Percentiles rank a stretch among this genome's conserved stretches.
Evolutionary conservation across 1,139 yeast genomes (phyloP).

Genomic region (Maudiozyma humilis): DNA sequence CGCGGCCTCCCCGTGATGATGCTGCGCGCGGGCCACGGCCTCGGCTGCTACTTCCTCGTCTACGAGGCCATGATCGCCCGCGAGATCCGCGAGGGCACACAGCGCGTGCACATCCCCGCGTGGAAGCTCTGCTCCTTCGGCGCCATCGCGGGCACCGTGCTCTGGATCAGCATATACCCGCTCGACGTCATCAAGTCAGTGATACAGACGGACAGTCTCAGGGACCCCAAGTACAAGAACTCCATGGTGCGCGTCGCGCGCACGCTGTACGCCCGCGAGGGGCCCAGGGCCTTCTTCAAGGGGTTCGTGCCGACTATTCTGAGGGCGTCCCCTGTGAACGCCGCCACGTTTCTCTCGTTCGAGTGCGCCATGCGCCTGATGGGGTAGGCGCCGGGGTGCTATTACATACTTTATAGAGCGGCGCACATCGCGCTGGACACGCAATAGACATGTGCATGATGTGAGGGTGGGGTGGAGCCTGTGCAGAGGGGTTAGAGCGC

Average conservation of each 20-base stretch:
- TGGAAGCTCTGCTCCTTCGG: slow-evolving; percentile 78
- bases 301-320: slow-evolving; percentile 31
- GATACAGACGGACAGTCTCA: slow-evolving; percentile 73
- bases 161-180: slow-evolving; percentile 80
- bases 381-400: slow-evolving; percentile 19
- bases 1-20: slow-evolving; percentile 77
- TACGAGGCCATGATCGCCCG: slow-evolving; percentile 75
- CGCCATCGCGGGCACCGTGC: slow-evolving; percentile 75
- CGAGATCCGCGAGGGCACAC: slow-evolving; percentile 44
- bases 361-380: slow-evolving; percentile 72
- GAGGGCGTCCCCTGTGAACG: slow-evolving; percentile 67
- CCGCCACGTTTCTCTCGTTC: slow-evolving; percentile 88
- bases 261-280: slow-evolving; percentile 34
- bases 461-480: too few species aligned
- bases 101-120: slow-evolving; percentile 50
- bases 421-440: too few species aligned
- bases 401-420: too few species aligned
- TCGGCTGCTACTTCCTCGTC: slow-evolving; percentile 81
- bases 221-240: slow-evolving; percentile 33
- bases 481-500: too few species aligned
- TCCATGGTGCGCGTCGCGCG: slow-evolving; percentile 43
- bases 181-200: slow-evolving; percentile 79
- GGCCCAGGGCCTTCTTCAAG: slow-evolving; percentile 26
- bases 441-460: too few species aligned
- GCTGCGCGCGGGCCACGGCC: slow-evolving; percentile 75